Base-by-base conservation (phyloP, 2,329 filamentous ascomycete genomes). In the Fusarium cicatricum region DNA sequence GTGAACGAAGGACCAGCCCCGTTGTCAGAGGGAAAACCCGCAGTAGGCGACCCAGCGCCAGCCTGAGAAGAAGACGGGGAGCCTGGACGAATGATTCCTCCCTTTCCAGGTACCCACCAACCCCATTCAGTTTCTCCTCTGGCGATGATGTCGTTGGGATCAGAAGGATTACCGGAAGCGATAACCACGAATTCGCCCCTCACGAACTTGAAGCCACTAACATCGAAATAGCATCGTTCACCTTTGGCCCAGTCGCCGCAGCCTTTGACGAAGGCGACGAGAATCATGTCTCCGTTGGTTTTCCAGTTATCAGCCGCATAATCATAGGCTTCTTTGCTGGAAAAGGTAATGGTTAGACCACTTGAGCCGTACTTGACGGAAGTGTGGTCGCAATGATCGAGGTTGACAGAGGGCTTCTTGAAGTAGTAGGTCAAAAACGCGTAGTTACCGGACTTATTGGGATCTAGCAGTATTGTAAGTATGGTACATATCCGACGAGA, bases 171-270 rank as follows among this genome's bases (percentile, higher is more conserved):
- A 3, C 68, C 69, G 4, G 19, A 34, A 5, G 65, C 70, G 19
- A 64, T 23, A 19, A 70, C 50, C 2, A 45, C 46, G 1, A 60
- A 48, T 1, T 58, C 47, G 3, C 59, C 31, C 7, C 48, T 39
- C 6, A 67, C 42, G 19, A 62, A 55, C 1, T 55, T 49, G 3
- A 72, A 23, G 9, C 43, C 45, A 6, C 48, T 62, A 32, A 64
- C 68, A 15, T 65, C 53, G 52, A 72, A 73, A 44, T 67, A 74
- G 62, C 71, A 73, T 14, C 72, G 55, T 17, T 73, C 64, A 21
- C 64, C 65, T 9, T 58, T 55, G 11, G 48, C 49, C n/a, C 65
- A 64, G 39, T 61, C 65, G 10, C 67, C 67, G 40, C 71, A 72
- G 21, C 68, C 68, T 2, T 57, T 31, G 6, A 58, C 56, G 28